Evolutionary conservation across 495 filamentous ascomycete genomes (phyloP).

Genomic region (Clohesyomyces aquaticus): DNA sequence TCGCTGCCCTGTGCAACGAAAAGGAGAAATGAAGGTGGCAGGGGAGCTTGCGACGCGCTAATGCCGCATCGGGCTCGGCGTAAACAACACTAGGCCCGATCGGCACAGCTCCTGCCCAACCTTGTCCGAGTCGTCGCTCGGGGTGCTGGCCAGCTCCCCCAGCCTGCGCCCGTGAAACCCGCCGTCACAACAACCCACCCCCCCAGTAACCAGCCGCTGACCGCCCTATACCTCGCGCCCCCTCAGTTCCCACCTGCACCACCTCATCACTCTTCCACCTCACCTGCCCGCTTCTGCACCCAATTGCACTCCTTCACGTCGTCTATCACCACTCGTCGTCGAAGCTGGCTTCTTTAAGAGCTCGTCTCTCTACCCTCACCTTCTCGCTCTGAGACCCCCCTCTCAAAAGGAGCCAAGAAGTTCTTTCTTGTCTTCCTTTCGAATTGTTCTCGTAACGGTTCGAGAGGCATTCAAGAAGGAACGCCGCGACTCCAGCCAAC

Average conservation of each 20-base stretch:
- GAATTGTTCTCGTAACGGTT: constrained; percentile 71
- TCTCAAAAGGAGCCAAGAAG: constrained; percentile 65
- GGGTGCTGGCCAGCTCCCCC: constrained; percentile 1
- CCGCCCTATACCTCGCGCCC: constrained; percentile 22
- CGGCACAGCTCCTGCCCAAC: constrained; percentile 34
- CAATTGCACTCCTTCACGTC: constrained; percentile 38
- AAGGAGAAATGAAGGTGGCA: constrained; percentile 5
- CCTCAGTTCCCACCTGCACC: constrained; percentile 1
- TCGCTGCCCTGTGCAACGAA: constrained; percentile 17
- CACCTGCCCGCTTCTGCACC: constrained; percentile 32
- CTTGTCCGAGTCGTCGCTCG: constrained; percentile 17
- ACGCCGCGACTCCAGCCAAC: constrained; percentile 84
- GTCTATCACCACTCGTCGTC: not conserved
- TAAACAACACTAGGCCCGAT: constrained; percentile 21
- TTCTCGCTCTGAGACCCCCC: constrained; percentile 31
- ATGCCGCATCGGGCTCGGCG: not conserved
- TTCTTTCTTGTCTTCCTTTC: constrained; percentile 97
- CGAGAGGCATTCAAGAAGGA: constrained; percentile 94
- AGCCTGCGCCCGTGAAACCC: constrained; percentile 19
- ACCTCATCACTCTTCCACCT: constrained; percentile 28
- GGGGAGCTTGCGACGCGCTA: constrained; percentile 21
- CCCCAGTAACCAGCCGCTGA: too few species aligned
- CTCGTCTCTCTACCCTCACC: constrained; percentile 14
- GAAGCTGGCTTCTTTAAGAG: constrained; percentile 37
- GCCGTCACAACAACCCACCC: constrained; percentile 24